phyloP scores from a whole-genome alignment of 202 grass and related monocot species.

The Sporobolus alterniflorus region DNA sequence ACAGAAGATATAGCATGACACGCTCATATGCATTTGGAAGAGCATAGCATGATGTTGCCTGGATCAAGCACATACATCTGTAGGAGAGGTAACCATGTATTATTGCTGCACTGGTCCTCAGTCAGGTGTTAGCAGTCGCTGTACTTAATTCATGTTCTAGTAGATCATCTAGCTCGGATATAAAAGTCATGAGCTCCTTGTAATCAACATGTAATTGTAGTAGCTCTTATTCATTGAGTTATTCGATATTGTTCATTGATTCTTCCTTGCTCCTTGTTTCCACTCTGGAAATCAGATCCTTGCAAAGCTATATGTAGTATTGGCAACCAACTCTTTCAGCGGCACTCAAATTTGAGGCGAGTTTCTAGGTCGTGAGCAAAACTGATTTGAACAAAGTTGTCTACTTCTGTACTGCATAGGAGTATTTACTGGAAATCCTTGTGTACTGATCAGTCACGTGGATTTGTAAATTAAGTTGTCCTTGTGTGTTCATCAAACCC shows the following conservation, averaged over 20 bases:
- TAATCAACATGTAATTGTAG: slow-evolving; percentile 49
- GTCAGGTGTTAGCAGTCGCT: slow-evolving; percentile 14
- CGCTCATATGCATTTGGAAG: not conserved
- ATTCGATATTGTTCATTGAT: not conserved
- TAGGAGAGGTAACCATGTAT: not conserved
- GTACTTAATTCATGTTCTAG: slow-evolving; percentile 37
- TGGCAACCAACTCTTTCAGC: not conserved
- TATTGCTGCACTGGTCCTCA: not conserved
- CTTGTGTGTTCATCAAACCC: not conserved
- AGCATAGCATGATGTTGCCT: slow-evolving; percentile 2
- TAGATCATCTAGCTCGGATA: slow-evolving; percentile 32
- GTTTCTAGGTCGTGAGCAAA: not conserved
- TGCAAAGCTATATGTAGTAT: not conserved
- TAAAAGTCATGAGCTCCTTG: slow-evolving; percentile 21
- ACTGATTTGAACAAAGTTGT: not conserved
- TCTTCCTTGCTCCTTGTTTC: not conserved
- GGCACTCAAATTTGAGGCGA: not conserved
- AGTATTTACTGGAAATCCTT: slow-evolving; percentile 5
- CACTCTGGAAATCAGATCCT: not conserved
- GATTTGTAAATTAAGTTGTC: not conserved
- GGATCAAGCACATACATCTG: not conserved
- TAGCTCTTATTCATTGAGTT: not conserved
- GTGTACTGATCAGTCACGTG: not conserved
- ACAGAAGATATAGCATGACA: slow-evolving; percentile 67
- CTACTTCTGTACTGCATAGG: not conserved